These are phyloP conservation scores for Neurospora sp. DNA, from an alignment of 495 filamentous ascomycete species.

Conservation along the genomic window DNA sequence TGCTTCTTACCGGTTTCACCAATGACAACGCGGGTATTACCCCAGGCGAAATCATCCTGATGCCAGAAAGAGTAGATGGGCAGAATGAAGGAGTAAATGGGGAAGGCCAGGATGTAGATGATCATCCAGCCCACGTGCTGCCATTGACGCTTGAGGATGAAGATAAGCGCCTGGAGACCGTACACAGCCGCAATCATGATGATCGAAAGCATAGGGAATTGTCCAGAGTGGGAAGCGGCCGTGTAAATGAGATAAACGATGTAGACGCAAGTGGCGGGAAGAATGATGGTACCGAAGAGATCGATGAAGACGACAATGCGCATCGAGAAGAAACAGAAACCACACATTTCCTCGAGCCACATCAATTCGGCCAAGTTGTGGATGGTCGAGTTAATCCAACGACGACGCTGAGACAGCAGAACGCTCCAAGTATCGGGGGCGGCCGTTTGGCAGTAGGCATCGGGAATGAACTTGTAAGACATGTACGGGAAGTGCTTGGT, in stretches of 20 bases:
- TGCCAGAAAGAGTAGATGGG: slow-evolving; percentile 99
- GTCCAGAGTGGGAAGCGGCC: slow-evolving; percentile 58
- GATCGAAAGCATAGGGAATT: slow-evolving; percentile 79
- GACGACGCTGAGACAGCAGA: slow-evolving; percentile 83
- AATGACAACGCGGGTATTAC: slow-evolving; percentile 94
- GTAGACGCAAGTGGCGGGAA: slow-evolving; percentile 85
- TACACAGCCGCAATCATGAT: slow-evolving; percentile 85
- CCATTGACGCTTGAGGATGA: slow-evolving; percentile 94
- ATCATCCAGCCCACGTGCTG: slow-evolving; percentile 99
- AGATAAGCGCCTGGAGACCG: slow-evolving; percentile 90
- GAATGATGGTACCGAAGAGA: slow-evolving; percentile 84
- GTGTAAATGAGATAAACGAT: slow-evolving; percentile 82
- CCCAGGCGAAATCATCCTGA: slow-evolving; percentile 96
- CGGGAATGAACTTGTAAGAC: slow-evolving; percentile 92
- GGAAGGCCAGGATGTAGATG: slow-evolving; percentile 90
- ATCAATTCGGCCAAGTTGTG: slow-evolving; percentile 91
- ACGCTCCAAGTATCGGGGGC: slow-evolving; percentile 91
- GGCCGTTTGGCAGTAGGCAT: slow-evolving; percentile 85
- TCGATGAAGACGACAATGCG: slow-evolving; percentile 95
- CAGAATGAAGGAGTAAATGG: slow-evolving; percentile 84
- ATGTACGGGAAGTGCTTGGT: slow-evolving; percentile 92
- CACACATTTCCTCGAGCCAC: slow-evolving; percentile 81
- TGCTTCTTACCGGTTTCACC: slow-evolving; percentile 87
- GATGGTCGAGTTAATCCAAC: slow-evolving; percentile 98
- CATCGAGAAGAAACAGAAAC: slow-evolving; percentile 99